Conservation (phyloP, 2,329 filamentous ascomycete species). For the Mariannaea elegans region DNA sequence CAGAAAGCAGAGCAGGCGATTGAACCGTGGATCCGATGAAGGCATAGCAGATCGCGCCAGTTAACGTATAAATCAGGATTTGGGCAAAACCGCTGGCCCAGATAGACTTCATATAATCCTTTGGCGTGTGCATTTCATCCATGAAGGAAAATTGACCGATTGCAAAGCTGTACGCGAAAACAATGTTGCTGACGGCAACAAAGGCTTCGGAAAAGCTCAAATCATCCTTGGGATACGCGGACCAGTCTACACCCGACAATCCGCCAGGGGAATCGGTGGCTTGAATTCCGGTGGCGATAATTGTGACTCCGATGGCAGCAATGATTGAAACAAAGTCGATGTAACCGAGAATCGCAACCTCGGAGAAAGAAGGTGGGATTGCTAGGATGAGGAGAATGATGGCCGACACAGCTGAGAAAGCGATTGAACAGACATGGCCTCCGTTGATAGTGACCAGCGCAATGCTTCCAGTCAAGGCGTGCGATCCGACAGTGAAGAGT, state of each 20-base stretch:
- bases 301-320: slow-evolving; percentile 20
- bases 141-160: slow-evolving; percentile 26
- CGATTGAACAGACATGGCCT: slow-evolving; percentile 21
- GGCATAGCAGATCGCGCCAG: slow-evolving; percentile 21
- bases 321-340: slow-evolving; percentile 24
- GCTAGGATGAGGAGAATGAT: slow-evolving; percentile 23
- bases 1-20: slow-evolving; percentile 20
- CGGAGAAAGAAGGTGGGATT: slow-evolving; percentile 21
- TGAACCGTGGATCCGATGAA: slow-evolving; percentile 24
- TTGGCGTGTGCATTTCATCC: slow-evolving; percentile 26
- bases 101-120: slow-evolving; percentile 25
- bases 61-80: slow-evolving; percentile 23
- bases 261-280: slow-evolving; percentile 4
- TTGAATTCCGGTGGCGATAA: slow-evolving; percentile 19
- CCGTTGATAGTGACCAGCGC: slow-evolving; percentile 23
- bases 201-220: slow-evolving; percentile 21
- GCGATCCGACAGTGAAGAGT: slow-evolving; percentile 20
- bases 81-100: slow-evolving; percentile 20
- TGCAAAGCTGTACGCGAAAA: slow-evolving; percentile 24
- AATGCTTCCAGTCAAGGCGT: slow-evolving; percentile 22
- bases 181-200: slow-evolving; percentile 25
- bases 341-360: slow-evolving; percentile 21
- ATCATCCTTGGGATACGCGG: slow-evolving; percentile 18
- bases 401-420: slow-evolving; percentile 21
- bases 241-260: slow-evolving; percentile 19